Evolutionary conservation across 2,329 filamentous ascomycete genomes (phyloP).

Genomic region (Pyrenophora teres): DNA sequence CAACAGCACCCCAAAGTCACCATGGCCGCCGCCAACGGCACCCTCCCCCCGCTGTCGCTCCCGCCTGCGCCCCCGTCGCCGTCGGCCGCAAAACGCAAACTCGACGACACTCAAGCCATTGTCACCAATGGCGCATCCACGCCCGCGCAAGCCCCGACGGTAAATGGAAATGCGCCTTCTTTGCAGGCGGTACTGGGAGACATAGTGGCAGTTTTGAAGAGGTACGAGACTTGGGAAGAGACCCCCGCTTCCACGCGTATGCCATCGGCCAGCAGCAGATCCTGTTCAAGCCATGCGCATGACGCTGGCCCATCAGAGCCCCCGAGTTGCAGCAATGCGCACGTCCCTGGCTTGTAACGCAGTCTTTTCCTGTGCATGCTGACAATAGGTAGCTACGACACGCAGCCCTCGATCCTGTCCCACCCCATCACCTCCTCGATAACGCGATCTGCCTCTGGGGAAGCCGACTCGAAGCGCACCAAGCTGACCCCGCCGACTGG

Average conservation of each 20-base stretch:
- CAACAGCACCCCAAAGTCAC: constrained; percentile 35
- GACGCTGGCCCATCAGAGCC: not conserved
- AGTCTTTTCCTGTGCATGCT: constrained; percentile 9
- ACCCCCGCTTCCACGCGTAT: not conserved
- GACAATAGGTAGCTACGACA: constrained; percentile 47
- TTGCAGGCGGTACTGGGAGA: constrained; percentile 46
- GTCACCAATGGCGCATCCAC: constrained; percentile 37
- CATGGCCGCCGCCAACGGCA: constrained; percentile 46
- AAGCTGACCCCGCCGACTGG: constrained; percentile 46
- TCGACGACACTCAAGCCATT: constrained; percentile 42
- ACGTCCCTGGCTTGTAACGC: not conserved
- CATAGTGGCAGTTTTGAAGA: constrained; percentile 49
- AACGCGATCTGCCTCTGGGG: constrained; percentile 41
- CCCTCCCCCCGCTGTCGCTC: constrained; percentile 41
- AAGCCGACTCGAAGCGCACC: constrained; percentile 53
- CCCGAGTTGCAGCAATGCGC: not conserved
- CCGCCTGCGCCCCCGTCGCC: constrained; percentile 37
- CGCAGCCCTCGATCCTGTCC: constrained; percentile 53
- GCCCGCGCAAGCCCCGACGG: constrained; percentile 22
- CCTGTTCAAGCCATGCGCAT: not conserved
- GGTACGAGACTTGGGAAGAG: constrained; percentile 31
- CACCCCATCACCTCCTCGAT: constrained; percentile 40
- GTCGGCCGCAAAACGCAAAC: constrained; percentile 52
- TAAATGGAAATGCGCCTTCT: constrained; percentile 28
- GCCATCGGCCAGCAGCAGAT: not conserved